Percentiles rank a stretch among this genome's conserved stretches.
Conservation (phyloP, 805 yeast genomes). For the Wickerhamomyces bovis region DNA sequence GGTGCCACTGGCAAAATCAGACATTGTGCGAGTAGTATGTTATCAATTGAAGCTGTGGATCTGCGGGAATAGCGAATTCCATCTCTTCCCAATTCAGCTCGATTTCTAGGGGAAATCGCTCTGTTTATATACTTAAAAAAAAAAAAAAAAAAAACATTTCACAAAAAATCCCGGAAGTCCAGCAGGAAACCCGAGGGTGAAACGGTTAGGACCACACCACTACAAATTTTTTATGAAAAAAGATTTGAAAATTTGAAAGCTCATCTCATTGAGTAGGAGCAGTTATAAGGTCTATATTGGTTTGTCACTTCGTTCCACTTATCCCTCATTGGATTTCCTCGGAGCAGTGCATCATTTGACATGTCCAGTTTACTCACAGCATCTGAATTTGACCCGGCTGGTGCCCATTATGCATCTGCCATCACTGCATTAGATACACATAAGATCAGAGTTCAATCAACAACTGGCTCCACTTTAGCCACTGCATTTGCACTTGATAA, state of each 20-base stretch:
- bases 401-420: conserved; percentile 59
- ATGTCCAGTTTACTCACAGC: conserved; percentile 12
- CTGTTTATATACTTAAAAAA: neutral
- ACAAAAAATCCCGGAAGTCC: conserved; percentile 9
- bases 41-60: neutral
- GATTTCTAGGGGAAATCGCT: conserved; percentile 1
- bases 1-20: conserved; percentile 12
- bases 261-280: neutral
- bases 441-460: conserved; percentile 57
- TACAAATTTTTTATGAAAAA: neutral
- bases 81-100: conserved; percentile 1
- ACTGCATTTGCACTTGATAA: conserved; percentile 49
- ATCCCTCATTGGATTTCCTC: neutral
- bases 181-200: neutral
- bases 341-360: neutral
- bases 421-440: conserved; percentile 66
- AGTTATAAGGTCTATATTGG: neutral
- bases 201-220: neutral
- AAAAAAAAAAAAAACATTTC: neutral
- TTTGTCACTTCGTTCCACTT: neutral
- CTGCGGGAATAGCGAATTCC: neutral
- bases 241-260: neutral
- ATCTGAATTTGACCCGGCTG: conserved; percentile 49
- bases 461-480: conserved; percentile 31
- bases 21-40: conserved; percentile 3